Base-by-base conservation (phyloP, 139 green algal genomes). In the Zygnema cylindricum region DNA sequence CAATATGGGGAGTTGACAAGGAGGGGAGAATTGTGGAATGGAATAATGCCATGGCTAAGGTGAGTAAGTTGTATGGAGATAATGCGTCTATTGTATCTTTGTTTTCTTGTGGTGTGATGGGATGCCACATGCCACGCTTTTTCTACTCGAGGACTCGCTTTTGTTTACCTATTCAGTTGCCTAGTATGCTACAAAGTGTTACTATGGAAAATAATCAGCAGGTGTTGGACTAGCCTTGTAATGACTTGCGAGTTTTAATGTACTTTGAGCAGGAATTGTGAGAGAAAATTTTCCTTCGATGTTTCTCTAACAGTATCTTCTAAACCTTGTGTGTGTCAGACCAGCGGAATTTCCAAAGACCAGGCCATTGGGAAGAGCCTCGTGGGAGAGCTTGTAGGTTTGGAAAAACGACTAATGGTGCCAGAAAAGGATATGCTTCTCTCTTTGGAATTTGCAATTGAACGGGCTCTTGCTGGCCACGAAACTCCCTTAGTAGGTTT, bases 401-500 rank as follows among this genome's bases (percentile, higher is more conserved):
- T 41, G 38, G 82, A 87, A 71, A 82, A 82, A 39, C 39, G 76
- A 33, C 82, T 87, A 0, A 87, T 87, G 82, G 82, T 87, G 33
- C 82, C 82, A 16, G 82, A 87, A 25, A 84, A 35, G n/a, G 82
- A 87, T 39, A 87, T 35, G n/a, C 82, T 87, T 23, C 82, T 87
- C 36, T 87, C 82, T n/a, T 43, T 87, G 43, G 82, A 87, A 22
- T 87, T 87, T 82, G 82, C 82, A 42, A 82, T 87, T 33, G 54
- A 87, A 2, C 82, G 82, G n/a, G 82, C 82, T 30, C 40, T 87
- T 25, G 82, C 82, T 11, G 82, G 82, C 32, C 82, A 87, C 82
- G 43, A 82, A 30, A 87, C 82, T 42, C 82, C 82, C 21, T 33
- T 63, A 2, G 25, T 87, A 39, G 2, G 22, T 2, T 82, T 87